Evolutionary conservation across 2,329 filamentous ascomycete genomes (phyloP).

Genomic region (Cyphellophora europaea): DNA sequence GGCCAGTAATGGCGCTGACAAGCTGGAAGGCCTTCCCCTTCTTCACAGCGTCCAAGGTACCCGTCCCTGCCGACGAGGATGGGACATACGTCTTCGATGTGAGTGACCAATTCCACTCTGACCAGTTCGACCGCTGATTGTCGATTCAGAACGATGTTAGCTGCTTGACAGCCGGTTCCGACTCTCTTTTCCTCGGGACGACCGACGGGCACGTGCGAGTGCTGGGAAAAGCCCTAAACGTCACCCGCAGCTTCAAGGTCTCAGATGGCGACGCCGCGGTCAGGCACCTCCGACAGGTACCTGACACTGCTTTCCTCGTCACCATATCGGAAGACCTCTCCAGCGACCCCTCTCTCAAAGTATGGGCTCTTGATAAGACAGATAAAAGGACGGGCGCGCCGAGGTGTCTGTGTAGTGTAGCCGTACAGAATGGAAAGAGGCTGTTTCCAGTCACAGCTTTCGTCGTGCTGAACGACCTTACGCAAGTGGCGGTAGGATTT

Average conservation of each 20-base stretch:
- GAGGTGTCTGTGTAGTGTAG: constrained; percentile 75
- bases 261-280: constrained; percentile 60
- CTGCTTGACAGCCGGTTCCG: constrained; percentile 75
- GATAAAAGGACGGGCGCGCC: constrained; percentile 90
- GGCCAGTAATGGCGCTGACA: constrained; percentile 15
- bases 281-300: constrained; percentile 85
- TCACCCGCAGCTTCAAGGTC: constrained; percentile 76
- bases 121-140: constrained; percentile 5
- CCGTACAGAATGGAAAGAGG: constrained; percentile 80
- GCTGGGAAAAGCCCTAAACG: constrained; percentile 77
- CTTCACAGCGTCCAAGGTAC: constrained; percentile 87
- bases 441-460: constrained; percentile 94
- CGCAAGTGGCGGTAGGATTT: constrained; percentile 90
- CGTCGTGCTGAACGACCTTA: constrained; percentile 74
- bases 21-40: constrained; percentile 99
- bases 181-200: constrained; percentile 81
- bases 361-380: constrained; percentile 92
- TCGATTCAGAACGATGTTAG: constrained; percentile 56
- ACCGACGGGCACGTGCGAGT: constrained; percentile 81
- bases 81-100: constrained; percentile 70
- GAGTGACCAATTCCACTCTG: constrained; percentile 29
- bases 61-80: constrained; percentile 65
- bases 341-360: constrained; percentile 79
- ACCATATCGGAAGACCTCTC: constrained; percentile 77
- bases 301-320: constrained; percentile 75